Percentiles rank a stretch among this genome's conserved stretches.
phyloP scores from a whole-genome alignment of 2,329 filamentous ascomycete species.

The Xylariaceae sp. region DNA sequence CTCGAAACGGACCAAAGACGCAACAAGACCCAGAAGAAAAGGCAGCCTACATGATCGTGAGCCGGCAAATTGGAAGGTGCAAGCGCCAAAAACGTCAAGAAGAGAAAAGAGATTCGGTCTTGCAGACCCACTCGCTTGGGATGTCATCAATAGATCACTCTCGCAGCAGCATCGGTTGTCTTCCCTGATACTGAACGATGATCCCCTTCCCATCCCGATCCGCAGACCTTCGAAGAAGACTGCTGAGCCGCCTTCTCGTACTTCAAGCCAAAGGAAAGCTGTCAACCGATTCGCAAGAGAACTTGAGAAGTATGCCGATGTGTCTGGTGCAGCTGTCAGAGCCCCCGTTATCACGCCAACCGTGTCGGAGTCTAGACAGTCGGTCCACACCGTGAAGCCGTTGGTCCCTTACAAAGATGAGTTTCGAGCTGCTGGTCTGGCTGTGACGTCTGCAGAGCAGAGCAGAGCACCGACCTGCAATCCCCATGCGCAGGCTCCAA shows the following conservation, averaged over 20 bases:
- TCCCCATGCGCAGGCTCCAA: slow-evolving; percentile 12
- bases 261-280: slow-evolving; percentile 40
- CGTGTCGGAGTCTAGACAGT: slow-evolving; percentile 38
- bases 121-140: slow-evolving; percentile 38
- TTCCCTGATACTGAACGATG: slow-evolving; percentile 28
- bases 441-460: slow-evolving; percentile 50
- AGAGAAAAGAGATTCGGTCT: slow-evolving; percentile 31
- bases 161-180: slow-evolving; percentile 42
- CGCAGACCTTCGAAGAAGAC: slow-evolving; percentile 6
- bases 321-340: slow-evolving; percentile 36
- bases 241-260: slow-evolving; percentile 34
- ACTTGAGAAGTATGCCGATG: slow-evolving; percentile 39
- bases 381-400: slow-evolving; percentile 47
- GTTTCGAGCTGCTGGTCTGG: slow-evolving; percentile 50
- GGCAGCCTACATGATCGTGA: neutral
- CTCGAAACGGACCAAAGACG: neutral
- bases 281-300: slow-evolving; percentile 39
- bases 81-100: slow-evolving; percentile 14
- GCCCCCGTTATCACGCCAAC: slow-evolving; percentile 38
- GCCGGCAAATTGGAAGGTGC: slow-evolving; percentile 6
- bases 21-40: neutral
- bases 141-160: slow-evolving; percentile 42
- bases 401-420: slow-evolving; percentile 50
- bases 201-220: neutral
- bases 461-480: slow-evolving; percentile 23